These are phyloP conservation scores for Bretziella fagacearum DNA, from an alignment of 2,329 filamentous ascomycete genomes.

Conservation along the genomic window DNA sequence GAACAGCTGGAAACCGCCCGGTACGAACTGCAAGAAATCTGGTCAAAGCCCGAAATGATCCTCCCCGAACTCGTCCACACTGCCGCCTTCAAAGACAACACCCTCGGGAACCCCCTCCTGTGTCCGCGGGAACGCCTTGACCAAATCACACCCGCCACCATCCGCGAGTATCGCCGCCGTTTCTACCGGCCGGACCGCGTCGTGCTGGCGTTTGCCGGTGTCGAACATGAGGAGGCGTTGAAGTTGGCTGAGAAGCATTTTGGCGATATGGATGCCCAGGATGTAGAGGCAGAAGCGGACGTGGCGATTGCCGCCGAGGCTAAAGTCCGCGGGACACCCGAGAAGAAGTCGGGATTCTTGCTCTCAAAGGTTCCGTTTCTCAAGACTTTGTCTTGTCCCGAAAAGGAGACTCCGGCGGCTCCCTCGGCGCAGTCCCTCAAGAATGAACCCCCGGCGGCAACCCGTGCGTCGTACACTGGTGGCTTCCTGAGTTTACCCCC, in stretches of 20 bases:
- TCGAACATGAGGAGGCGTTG: conserved; percentile 67
- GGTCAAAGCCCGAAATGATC: conserved; percentile 92
- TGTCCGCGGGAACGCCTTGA: conserved; percentile 72
- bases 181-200: conserved; percentile 86
- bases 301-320: conserved; percentile 31
- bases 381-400: conserved; percentile 70
- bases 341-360: conserved; percentile 22
- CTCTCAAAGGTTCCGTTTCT: conserved; percentile 77
- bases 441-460: conserved; percentile 41
- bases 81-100: conserved; percentile 91
- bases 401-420: conserved; percentile 35
- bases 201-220: conserved; percentile 87
- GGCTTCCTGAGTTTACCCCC: conserved; percentile 76
- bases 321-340: conserved; percentile 37
- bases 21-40: conserved; percentile 94
- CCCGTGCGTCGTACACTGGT: conserved; percentile 62
- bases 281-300: conserved; percentile 12
- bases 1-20: conserved; percentile 81
- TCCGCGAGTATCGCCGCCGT: conserved; percentile 60
- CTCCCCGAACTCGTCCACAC: conserved; percentile 89
- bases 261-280: conserved; percentile 58
- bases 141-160: conserved; percentile 54
- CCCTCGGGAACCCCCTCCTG: conserved; percentile 78
- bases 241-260: conserved; percentile 69
- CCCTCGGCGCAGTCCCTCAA: conserved; percentile 24